Evolutionary conservation across 2,329 filamentous ascomycete genomes (phyloP), one percentile per base, ranked within the genome.

Genomic region (Talaromyces albobiverticillius): DNA sequence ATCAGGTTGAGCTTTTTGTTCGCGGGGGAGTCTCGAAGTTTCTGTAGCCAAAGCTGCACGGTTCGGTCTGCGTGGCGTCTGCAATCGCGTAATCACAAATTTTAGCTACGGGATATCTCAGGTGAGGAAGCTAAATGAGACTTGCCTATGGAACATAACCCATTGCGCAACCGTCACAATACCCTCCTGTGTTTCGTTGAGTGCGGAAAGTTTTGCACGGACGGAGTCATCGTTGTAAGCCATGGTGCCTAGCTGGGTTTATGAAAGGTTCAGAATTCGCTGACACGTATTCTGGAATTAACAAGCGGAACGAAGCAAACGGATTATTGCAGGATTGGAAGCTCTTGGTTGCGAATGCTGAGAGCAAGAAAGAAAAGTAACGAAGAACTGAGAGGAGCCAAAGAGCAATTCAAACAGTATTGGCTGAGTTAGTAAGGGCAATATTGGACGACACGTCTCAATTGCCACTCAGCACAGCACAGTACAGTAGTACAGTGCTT

Each of bases 71-170:
- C 93, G 74, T 96, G 89, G 70, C 94, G 86, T 71, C 93, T 96
- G 57, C 58, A 59, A 53, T 56, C 16, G n/a, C 14, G 18, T 10
- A 6, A 51, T 45, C 20, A 40, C 9, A 34, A 10, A 31, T 5
- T 32, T 56, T 52, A 52, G 34, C 20, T 14, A 32, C 13, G 13
- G n/a, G n/a, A n/a, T n/a, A 4, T 11, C 22, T 14, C 16, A 31
- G 16, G 14, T 5, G 16, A 11, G 7, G 20, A 5, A 1, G 36
- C 9, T 38, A n/a, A n/a, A n/a, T n/a, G n/a, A n/a, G n/a, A 61
- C 47, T 62, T 85, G 95, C 91, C 91, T 88, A 76, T 99, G 93
- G 71, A 99, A 99, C 88, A 99, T 95, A 58, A 99, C 94, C 95
- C 95, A 99, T 85, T 97, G 93, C 55, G 94, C 91, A 59, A 95